Evolutionary conservation across 2,329 filamentous ascomycete species (phyloP), one percentile per base, ranked within the genome.

Genomic region (Alternaria gansuensis): DNA sequence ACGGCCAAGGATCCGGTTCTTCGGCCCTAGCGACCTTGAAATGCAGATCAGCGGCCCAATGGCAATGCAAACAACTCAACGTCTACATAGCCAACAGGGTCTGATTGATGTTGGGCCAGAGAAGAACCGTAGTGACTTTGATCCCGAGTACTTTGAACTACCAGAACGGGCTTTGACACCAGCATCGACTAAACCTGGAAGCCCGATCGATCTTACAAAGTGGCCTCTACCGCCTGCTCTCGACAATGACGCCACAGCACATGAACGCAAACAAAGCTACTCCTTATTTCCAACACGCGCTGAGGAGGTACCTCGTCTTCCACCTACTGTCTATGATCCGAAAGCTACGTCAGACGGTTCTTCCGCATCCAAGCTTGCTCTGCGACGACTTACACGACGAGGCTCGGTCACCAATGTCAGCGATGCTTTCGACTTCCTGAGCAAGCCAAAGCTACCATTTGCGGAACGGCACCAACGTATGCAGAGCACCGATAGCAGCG

Each of bases 401-500:
- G 70, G 72, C 53, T 77, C 74, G 7, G 70, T 78, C 7, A 78
- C 76, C 4, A 77, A 78, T 48, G 73, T 78, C 40, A 70, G 67
- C 55, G 75, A 75, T 39, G 73, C 71, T n/a, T 75, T 77, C 52
- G 69, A 67, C 34, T 75, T 72, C 44, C 46, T 81, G 69, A 66
- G 77, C 45, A 71, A 72, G 52, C 74, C 75, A 24, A 68, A 66
- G 45, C 78, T 78, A 40, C 80, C 81, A 51, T 77, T 77, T 40
- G 75, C 75, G 4, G 70, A 73, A 13, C 61, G 64, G 8, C 79
- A 82, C n/a, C 78, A 80, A 17, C 82, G 88, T 43, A 82, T 86
- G 58, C 87, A 87, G 5, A 91, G 88, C 1, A 80, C 87, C 40
- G 82, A 81, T 14, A 90, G 88, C 43, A 85, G 85, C 9, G 88